Evolutionary conservation across 2,329 filamentous ascomycete species (phyloP).

Genomic region (Cladosporium sphaerospermum): DNA sequence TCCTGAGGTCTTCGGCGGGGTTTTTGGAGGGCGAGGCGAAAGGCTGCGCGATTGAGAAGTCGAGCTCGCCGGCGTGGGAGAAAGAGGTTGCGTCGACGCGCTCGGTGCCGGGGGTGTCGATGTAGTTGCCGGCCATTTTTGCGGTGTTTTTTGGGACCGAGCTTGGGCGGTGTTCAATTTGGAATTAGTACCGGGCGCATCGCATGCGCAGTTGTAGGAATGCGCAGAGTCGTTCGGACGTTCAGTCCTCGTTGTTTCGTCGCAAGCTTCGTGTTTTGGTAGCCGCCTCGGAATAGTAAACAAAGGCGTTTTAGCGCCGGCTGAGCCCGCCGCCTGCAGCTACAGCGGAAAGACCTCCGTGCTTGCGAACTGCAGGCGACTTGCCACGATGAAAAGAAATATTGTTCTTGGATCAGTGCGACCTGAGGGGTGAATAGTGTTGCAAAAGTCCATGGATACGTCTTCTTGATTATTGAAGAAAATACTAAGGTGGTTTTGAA

Average conservation of each 20-base stretch:
- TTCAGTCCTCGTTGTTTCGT: too few relatives aligned
- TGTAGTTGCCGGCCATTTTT: constrained; percentile 43
- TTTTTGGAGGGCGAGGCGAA: constrained; percentile 76
- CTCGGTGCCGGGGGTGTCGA: constrained; percentile 84
- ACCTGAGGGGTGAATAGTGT: not conserved
- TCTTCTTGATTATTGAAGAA: not conserved
- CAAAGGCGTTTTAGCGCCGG: not conserved
- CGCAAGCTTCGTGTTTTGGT: not conserved
- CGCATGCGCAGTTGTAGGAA: not conserved
- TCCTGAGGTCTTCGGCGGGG: constrained; percentile 60
- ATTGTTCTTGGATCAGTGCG: not conserved
- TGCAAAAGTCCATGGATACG: not conserved
- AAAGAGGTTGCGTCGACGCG: constrained; percentile 78
- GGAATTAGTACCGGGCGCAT: not conserved
- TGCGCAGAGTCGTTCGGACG: not conserved
- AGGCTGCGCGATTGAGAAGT: constrained; percentile 80
- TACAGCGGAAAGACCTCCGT: not conserved
- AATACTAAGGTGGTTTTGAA: not conserved
- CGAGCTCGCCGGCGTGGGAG: constrained; percentile 61
- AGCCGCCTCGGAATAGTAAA: constrained; percentile 1
- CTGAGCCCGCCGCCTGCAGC: not conserved
- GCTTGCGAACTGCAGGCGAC: not conserved
- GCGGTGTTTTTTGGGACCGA: not conserved
- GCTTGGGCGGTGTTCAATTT: not conserved
- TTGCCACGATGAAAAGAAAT: not conserved